Evolutionary conservation across 192 early-diverging fungal species (phyloP), one percentile per base, ranked within the genome.

Genomic region (Coemansia guatemalensis): DNA sequence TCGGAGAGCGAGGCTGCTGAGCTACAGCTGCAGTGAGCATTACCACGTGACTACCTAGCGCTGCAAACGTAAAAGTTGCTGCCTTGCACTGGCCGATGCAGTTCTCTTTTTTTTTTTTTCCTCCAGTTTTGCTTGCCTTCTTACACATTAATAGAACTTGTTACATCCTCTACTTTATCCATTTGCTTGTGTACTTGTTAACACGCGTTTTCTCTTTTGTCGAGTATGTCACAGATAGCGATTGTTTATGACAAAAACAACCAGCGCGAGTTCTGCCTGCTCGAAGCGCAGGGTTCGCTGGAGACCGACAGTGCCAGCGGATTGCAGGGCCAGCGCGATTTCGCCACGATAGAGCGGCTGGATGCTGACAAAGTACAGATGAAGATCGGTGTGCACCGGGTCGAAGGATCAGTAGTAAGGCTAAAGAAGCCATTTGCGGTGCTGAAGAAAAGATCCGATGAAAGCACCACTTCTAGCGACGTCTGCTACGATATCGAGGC

Each of bases 231-330:
- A n/a, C 72, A 74, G 48, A 62, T 81, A 29, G 62, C 68, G 59
- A 62, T 81, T 22, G 24, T 48, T 6, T 81, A 71, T 53, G 56
- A 61, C 30, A 71, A 68, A 48, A 44, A 48, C 24, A 25, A 39
- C 35, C 73, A 53, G 66, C 62, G 62, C 58, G 68, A 74, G 59
- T 81, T 71, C 48, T 74, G 78, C 29, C 29, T 81, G 33, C 32
- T 81, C 8, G 78, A 81, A 24, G 69, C 72, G 17, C 78, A 81
- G 56, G 78, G 78, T 1, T 71, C 78, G 2, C 33, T 81, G 25
- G 78, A 81, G 44, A 81, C 72, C 2, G 72, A 80, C 55, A 48
- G 61, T 14, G 57, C 65, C 1, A 64, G 71, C 11, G 78, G 78
- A 21, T 48, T 80, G 23, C 22, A 59, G n/a, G 72, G 72, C 5